phyloP scores from a whole-genome alignment of 2,329 filamentous ascomycete genomes.

The Aspergillus awamori region DNA sequence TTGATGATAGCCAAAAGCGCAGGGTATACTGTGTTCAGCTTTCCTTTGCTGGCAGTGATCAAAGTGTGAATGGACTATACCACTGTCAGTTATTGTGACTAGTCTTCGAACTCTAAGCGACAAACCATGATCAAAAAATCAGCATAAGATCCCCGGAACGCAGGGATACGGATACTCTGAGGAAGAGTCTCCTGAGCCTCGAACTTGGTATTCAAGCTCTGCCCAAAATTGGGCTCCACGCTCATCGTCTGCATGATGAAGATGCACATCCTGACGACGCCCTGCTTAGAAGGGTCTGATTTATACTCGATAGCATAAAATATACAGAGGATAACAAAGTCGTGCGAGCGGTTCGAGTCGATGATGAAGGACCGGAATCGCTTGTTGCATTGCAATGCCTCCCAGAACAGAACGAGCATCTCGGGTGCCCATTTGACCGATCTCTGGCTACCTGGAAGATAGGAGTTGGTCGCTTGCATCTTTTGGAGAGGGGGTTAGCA shows the following conservation, averaged over 20 bases:
- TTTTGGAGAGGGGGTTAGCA: slow-evolving; percentile 30
- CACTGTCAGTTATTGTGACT: slow-evolving; percentile 9
- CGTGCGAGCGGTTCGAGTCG: slow-evolving; percentile 88
- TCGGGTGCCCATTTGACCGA: slow-evolving; percentile 87
- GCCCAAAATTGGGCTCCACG: slow-evolving; percentile 86
- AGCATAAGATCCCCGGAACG: slow-evolving; percentile 86
- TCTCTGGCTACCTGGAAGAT: slow-evolving; percentile 81
- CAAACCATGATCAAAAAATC: slow-evolving; percentile 86
- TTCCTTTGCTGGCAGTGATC: slow-evolving; percentile 88
- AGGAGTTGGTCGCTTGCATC: slow-evolving; percentile 84
- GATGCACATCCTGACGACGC: slow-evolving; percentile 94
- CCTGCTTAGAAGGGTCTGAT: slow-evolving; percentile 82
- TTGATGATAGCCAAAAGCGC: slow-evolving; percentile 89
- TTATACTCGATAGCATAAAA: slow-evolving; percentile 94
- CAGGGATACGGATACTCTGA: slow-evolving; percentile 74
- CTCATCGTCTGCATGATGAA: slow-evolving; percentile 94
- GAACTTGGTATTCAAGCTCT: slow-evolving; percentile 86
- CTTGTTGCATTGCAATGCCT: slow-evolving; percentile 95
- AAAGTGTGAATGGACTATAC: slow-evolving; percentile 82
- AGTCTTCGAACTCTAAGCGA: neutral
- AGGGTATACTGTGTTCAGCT: slow-evolving; percentile 87
- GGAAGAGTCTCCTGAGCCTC: slow-evolving; percentile 87
- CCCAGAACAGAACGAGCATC: slow-evolving; percentile 97
- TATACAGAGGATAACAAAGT: slow-evolving; percentile 85
- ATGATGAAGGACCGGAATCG: slow-evolving; percentile 95